Base-by-base conservation (phyloP, 345 rosid species). In the Carallia pectinifolia region DNA sequence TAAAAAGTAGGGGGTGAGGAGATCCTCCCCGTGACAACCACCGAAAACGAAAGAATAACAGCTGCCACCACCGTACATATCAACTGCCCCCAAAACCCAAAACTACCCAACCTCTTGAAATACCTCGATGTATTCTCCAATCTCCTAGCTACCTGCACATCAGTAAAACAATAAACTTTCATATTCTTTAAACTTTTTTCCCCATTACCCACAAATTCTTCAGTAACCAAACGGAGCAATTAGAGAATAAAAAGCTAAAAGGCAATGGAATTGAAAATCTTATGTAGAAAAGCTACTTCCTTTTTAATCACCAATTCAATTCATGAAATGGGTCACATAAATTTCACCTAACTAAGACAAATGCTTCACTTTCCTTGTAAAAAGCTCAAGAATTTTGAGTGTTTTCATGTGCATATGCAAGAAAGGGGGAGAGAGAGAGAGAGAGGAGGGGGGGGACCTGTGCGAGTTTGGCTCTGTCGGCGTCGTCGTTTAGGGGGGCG, bases 71-170 rank as follows among this genome's bases (percentile, higher is more conserved):
- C 81, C 12, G 98, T 86, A 70, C 91, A 90, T 13, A 89, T 85
- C 18, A 96, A 85, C 88, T 96, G 99, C 37, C 93, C 97, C 99
- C 98, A 96, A 74, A 96, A 92, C 66, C 97, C 98, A 58, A 89
- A 78, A 86, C 81, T 82, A 30, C 99, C 99, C 38, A 96, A 80
- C 76, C 96, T 81, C 92, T 85, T 90, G 78, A 96, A 96, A 74
- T 86, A 81, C 79, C 92, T 89, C 7, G 99, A 84, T n/a, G 99
- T 96, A 79, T 74, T 90, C 77, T 85, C 98, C 62, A 96, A 81
- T 80, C 98, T 90, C 88, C 88, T 96, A 6, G 98, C 84, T 1
- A 92, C 99, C 99, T 96, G 74, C 74, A 70, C 36, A 55, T 64
- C 79, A 56, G 6, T 9, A 55, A 59, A 68, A 10, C 31, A 31